Conservation (phyloP, 352 stramenopile genomes). For the Globisporangium megalacanthum region DNA sequence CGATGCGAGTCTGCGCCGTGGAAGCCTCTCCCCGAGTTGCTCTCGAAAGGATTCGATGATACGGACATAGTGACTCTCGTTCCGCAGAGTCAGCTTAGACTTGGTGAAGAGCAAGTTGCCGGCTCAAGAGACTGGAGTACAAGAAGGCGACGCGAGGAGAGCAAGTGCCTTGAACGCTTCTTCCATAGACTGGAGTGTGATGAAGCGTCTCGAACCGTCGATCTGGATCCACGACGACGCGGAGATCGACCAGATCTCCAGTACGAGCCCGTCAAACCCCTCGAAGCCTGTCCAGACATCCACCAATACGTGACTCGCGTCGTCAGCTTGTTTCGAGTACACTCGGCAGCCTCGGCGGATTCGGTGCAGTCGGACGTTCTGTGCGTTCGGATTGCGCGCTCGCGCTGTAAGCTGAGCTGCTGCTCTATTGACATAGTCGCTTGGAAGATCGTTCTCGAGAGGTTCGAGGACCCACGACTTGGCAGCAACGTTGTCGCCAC, state of each 20-base stretch:
- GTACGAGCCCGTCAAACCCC: conserved; percentile 1
- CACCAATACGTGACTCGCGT: not conserved
- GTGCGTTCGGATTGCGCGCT: not conserved
- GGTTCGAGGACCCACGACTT: not conserved
- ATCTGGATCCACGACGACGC: not conserved
- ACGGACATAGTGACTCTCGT: no score
- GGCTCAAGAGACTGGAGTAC: no score
- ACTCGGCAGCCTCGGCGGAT: not conserved
- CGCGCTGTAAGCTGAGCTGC: not conserved
- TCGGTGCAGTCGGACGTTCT: not conserved
- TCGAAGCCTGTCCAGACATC: conserved; percentile 5
- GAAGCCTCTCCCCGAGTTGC: no score
- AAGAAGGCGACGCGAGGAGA: not conserved
- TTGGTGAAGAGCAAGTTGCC: no score
- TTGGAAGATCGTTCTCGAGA: not conserved
- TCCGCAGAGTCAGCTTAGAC: no score
- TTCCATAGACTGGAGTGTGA: conserved; percentile 1
- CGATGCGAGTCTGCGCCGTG: no score
- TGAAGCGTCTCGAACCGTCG: not conserved
- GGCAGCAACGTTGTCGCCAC: not conserved
- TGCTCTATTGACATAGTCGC: not conserved
- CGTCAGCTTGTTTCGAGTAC: not conserved
- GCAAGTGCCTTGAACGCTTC: not conserved
- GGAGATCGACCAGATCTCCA: not conserved
- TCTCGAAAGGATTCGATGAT: no score